These are phyloP conservation scores for Eremomyces bilateralis DNA, from an alignment of 495 filamentous ascomycete genomes.

Conservation along the genomic window DNA sequence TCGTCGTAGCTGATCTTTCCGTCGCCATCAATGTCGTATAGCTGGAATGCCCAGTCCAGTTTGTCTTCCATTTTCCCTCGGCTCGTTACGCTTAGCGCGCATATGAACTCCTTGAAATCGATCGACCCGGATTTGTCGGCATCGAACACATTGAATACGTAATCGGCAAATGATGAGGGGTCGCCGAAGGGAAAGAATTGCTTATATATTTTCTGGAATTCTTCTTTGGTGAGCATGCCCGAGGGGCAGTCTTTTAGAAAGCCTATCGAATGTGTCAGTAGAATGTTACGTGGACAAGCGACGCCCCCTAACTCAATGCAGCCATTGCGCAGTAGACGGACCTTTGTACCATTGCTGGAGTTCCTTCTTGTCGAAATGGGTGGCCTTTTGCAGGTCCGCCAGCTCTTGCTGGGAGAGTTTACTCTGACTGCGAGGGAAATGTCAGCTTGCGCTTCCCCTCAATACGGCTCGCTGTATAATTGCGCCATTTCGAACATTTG, in stretches of 20 bases:
- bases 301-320: too few relatives aligned
- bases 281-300: background rate
- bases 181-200: constrained; percentile 99
- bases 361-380: constrained; percentile 99
- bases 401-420: constrained; percentile 93
- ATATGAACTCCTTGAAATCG: constrained; percentile 99
- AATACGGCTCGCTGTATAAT: too few relatives aligned
- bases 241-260: constrained; percentile 97
- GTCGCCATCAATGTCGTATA: constrained; percentile 98
- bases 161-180: constrained; percentile 89
- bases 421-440: too few relatives aligned
- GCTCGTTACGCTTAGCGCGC: constrained; percentile 88
- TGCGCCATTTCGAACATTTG: too few relatives aligned
- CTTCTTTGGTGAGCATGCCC: constrained; percentile 87
- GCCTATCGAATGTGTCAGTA: constrained; percentile 27
- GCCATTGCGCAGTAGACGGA: constrained; percentile 22
- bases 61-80: constrained; percentile 98
- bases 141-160: constrained; percentile 98
- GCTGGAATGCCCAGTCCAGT: constrained; percentile 96
- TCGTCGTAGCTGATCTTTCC: constrained; percentile 98
- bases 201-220: constrained; percentile 98
- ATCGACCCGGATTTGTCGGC: constrained; percentile 91
- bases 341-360: constrained; percentile 99
- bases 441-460: too few relatives aligned
- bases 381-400: constrained; percentile 81